Evolutionary conservation across 2,329 filamentous ascomycete genomes (phyloP).

Genomic region (Colletotrichum lupini): DNA sequence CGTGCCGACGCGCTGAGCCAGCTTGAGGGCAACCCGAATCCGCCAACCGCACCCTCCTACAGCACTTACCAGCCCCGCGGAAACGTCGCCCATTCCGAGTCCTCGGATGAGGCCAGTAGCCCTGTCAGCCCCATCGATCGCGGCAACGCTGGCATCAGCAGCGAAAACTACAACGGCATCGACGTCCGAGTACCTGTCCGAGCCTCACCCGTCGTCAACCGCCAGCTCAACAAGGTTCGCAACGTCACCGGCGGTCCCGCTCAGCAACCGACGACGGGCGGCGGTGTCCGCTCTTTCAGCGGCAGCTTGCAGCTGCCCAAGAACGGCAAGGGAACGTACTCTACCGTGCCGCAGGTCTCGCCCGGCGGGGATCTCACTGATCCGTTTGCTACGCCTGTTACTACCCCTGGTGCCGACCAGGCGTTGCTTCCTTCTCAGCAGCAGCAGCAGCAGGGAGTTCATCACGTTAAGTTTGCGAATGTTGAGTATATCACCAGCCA

Average conservation of each 20-base stretch:
- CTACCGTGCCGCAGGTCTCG: conserved; percentile 14
- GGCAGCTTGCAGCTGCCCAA: not conserved
- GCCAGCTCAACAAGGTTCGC: conserved; percentile 27
- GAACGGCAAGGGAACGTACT: conserved; percentile 6
- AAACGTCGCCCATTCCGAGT: not conserved
- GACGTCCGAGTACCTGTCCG: conserved; percentile 19
- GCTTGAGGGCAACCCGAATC: conserved; percentile 26
- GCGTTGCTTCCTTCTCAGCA: conserved; percentile 4
- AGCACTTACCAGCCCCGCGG: conserved; percentile 25
- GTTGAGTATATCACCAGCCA: conserved; percentile 14
- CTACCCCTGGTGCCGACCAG: not conserved
- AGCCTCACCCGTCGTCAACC: conserved; percentile 24
- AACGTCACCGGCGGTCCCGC: conserved; percentile 6
- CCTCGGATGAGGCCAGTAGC: not conserved
- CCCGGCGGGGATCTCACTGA: conserved; percentile 5
- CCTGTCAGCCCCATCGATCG: conserved; percentile 9
- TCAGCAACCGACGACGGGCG: not conserved
- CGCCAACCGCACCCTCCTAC: not conserved
- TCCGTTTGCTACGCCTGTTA: conserved; percentile 22
- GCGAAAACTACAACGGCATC: conserved; percentile 7
- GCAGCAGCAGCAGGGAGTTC: not conserved
- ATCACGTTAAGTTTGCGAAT: conserved; percentile 17
- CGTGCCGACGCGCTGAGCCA: conserved; percentile 26
- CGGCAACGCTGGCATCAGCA: not conserved
- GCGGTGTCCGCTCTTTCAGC: conserved; percentile 13